phyloP scores from a whole-genome alignment of 2,329 filamentous ascomycete species.

The Stachybotrys chartarum region DNA sequence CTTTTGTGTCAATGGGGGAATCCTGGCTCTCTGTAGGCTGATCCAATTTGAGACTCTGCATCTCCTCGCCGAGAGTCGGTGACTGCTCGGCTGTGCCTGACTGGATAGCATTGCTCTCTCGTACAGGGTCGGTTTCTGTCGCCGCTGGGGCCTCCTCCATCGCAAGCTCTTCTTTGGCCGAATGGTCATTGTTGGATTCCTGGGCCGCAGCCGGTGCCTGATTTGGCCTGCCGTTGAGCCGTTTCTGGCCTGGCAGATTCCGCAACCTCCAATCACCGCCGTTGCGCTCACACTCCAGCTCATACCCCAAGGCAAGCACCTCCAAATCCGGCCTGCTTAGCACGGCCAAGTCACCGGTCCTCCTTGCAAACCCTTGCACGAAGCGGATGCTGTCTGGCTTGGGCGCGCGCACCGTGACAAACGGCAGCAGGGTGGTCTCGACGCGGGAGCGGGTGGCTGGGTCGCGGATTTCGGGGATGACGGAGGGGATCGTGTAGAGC shows the following conservation, averaged over 20 bases:
- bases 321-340: conserved; percentile 86
- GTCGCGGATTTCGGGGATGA: conserved; percentile 85
- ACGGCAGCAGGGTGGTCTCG: conserved; percentile 78
- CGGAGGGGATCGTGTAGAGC: conserved; percentile 76
- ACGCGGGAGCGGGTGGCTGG: conserved; percentile 71
- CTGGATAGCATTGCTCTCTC: background rate
- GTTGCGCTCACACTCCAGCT: conserved; percentile 87
- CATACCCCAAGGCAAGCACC: conserved; percentile 83
- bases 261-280: conserved; percentile 83
- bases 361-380: conserved; percentile 76
- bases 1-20: background rate
- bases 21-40: conserved; percentile 1
- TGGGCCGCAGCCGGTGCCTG: conserved; percentile 8
- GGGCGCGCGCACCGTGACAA: conserved; percentile 71
- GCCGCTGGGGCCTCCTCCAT: background rate
- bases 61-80: conserved; percentile 7
- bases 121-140: background rate
- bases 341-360: conserved; percentile 83
- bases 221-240: conserved; percentile 59
- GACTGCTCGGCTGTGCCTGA: background rate
- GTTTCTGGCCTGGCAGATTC: conserved; percentile 70
- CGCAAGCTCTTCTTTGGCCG: background rate
- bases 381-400: conserved; percentile 70
- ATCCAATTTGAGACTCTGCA: conserved; percentile 16
- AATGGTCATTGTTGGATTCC: background rate